Conservation (phyloP, 2,329 filamentous ascomycete species). For the Diplocarpon mali region DNA sequence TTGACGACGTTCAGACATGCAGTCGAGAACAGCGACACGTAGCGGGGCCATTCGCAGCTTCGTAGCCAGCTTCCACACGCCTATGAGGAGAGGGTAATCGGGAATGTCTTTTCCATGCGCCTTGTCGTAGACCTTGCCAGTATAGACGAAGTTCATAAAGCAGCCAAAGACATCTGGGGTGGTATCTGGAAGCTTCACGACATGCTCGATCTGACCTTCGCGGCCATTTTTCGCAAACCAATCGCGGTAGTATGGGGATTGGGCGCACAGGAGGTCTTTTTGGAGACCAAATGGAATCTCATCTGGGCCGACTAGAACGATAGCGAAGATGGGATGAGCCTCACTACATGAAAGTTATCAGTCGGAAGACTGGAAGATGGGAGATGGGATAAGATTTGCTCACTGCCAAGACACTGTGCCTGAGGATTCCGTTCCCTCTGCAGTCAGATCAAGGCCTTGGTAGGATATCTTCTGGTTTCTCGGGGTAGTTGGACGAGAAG, state of each 20-base stretch:
- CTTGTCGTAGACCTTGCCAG: conserved; percentile 22
- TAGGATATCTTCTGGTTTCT: conserved; percentile 9
- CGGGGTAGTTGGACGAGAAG: not conserved
- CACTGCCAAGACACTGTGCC: conserved; percentile 24
- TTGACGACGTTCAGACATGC: conserved; percentile 45
- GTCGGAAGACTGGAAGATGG: not conserved
- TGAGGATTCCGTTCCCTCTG: conserved; percentile 15
- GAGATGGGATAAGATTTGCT: not conserved
- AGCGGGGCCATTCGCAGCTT: conserved; percentile 21
- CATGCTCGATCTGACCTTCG: conserved; percentile 15
- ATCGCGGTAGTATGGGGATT: conserved; percentile 23
- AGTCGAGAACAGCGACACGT: conserved; percentile 33
- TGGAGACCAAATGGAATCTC: conserved; percentile 25
- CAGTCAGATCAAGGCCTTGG: conserved; percentile 19
- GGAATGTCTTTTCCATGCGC: conserved; percentile 15
- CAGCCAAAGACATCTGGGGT: conserved; percentile 21
- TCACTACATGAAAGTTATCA: conserved; percentile 11
- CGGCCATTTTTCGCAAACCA: conserved; percentile 14
- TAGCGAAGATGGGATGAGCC: conserved; percentile 23
- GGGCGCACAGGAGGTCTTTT: conserved; percentile 23
- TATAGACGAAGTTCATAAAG: conserved; percentile 25
- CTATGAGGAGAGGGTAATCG: conserved; percentile 20
- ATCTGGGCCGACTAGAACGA: conserved; percentile 21
- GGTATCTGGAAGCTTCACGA: conserved; percentile 21
- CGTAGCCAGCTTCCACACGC: conserved; percentile 24